Conservation (phyloP, 1,284 basidiomycete genomes). For the Porodaedalea pini region DNA sequence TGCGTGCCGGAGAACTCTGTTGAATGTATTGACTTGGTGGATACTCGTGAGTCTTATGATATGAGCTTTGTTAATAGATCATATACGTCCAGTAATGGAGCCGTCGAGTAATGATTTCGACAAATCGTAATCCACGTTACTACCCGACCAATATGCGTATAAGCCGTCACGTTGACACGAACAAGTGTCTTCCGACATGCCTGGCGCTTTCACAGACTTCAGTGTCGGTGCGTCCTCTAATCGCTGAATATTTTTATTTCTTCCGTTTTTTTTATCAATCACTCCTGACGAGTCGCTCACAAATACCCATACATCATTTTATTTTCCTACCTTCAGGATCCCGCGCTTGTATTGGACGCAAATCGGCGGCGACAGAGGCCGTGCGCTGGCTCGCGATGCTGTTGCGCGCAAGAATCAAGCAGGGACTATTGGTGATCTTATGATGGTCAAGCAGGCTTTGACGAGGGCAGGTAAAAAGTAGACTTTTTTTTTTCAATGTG, state of each 20-base stretch:
- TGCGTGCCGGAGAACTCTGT: slow-evolving; percentile 31
- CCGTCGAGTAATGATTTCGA: too few relatives aligned
- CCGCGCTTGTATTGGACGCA: slow-evolving; percentile 51
- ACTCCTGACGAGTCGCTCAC: too few relatives aligned
- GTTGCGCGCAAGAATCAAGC: too few relatives aligned
- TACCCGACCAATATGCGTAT: slow-evolving; percentile 39
- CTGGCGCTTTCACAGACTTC: slow-evolving; percentile 42
- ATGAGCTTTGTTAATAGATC: too few relatives aligned
- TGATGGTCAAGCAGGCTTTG: too few relatives aligned
- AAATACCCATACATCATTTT: too few relatives aligned
- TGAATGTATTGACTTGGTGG: slow-evolving; percentile 46
- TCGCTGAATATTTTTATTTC: not conserved
- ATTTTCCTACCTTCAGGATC: slow-evolving; percentile 33
- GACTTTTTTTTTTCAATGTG: too few relatives aligned
- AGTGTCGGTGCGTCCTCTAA: slow-evolving; percentile 37
- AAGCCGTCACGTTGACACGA: slow-evolving; percentile 40
- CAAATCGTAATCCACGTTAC: slow-evolving; percentile 36
- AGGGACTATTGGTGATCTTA: too few relatives aligned
- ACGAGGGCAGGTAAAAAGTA: too few relatives aligned
- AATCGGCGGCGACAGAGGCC: slow-evolving; percentile 49
- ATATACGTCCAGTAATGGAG: too few relatives aligned
- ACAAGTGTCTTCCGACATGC: slow-evolving; percentile 23
- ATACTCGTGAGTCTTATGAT: slow-evolving; percentile 40
- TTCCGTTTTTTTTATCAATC: not conserved
- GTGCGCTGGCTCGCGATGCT: slow-evolving; percentile 48